Base-by-base conservation (phyloP, 495 filamentous ascomycete species). In the Aspergillus olivimuriae region DNA sequence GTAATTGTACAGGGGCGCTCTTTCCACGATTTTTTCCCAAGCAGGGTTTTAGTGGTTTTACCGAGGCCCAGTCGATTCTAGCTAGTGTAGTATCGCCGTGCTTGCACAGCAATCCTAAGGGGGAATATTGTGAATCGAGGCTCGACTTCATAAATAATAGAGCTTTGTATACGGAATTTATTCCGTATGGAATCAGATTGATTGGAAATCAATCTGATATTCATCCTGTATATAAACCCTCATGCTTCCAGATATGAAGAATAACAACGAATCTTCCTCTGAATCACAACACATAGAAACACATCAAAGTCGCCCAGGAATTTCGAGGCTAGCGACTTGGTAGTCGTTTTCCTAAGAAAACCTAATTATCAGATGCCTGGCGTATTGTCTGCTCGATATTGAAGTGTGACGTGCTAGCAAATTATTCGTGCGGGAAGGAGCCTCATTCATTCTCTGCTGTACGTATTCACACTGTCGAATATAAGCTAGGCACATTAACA, bases 31-130 rank as follows among this genome's bases (percentile, higher is more conserved):
- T 39, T 43, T 22, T 43, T 44, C 43, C 39, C 48, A 37, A 39
- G 17, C 12, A 41, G 36, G 44, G 41, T 43, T 51, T 46, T 34
- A 41, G 34, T 46, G 38, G 43, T 51, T 46, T 51, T 51, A 46
- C 43, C 14, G 38, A 51, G 48, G 38, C 48, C 43, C 46, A 40
- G 28, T 44, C 42, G 43, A 40, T 43, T 37, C 22, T 34, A 43
- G 23, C 21, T 12, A 46, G 19, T 47, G 14, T 43, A 51, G 48
- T 51, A 51, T 51, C 39, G 33, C 43, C 48, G 15, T 51, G 38
- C 48, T 15, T 46, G 43, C 48, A 47, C 45, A 39, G 43, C 43
- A 43, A 51, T 51, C 48, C 48, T 51, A 41, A 35, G 41, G 31
- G 38, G 22, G 21, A 40, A 40, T 39, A 12, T 23, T 39, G 15